Evolutionary conservation across 23 red algal genomes (phyloP), one percentile per base, ranked within the genome.

Genomic region (Gracilariopsis chorda): DNA sequence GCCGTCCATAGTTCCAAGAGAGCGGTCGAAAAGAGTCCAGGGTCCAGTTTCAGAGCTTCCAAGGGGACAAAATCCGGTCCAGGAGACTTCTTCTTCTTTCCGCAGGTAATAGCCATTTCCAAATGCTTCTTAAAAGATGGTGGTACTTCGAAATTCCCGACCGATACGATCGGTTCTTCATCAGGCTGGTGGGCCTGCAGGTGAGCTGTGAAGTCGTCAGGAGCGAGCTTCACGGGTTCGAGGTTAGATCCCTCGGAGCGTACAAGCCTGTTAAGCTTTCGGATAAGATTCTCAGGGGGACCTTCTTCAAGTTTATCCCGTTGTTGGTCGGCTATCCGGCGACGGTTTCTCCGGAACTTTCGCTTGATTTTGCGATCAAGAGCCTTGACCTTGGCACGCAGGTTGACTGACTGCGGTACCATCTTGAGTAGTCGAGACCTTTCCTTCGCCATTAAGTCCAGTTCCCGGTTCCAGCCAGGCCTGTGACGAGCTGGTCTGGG

Each of bases 391-490:
- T 43, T 8, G 5, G 75, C 75, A 8, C n/a, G 7, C n/a, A n/a
- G n/a, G 68, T 74, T 32, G 8, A 7, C 13, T 21, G 14, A 16
- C n/a, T 25, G 12, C 27, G n/a, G 49, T n/a, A n/a, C n/a, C 13
- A 21, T 32, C n/a, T 36, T 0, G 0, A 84, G 80, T 44, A 86
- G 60, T 7, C 41, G 23, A 25, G 82, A 70, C 4, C 59, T 28
- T 37, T 7, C 4, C 60, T 69, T 86, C 0, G 57, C 61, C 82
- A 68, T 48, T 16, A 25, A 40, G 82, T 86, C 82, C n/a, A 35
- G 33, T n/a, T 19, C 64, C 4, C 7, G 11, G 8, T 57, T 29
- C 82, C 59, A 86, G 4, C 58, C 59, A 10, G 82, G 58, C 14
- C 57, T 61, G 56, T 19, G 30, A 23, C 56, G 56, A 27, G 10